A percentile compares a stretch with the other conserved stretches of the same genome.
Evolutionary conservation across 2,329 filamentous ascomycete species (phyloP).

Genomic region (Chrysoporthe deuterocubensis): DNA sequence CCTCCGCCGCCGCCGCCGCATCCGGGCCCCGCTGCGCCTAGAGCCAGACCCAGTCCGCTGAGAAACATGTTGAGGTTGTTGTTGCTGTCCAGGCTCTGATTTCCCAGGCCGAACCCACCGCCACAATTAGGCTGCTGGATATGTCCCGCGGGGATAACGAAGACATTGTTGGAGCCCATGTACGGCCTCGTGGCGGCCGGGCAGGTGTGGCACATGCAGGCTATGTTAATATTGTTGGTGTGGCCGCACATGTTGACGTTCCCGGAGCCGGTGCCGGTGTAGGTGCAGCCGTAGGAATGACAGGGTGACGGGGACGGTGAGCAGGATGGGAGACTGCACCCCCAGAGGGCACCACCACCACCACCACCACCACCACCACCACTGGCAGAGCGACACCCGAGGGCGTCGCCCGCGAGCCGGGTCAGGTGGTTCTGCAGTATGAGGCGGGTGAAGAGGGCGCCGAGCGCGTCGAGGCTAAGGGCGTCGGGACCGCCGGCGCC

Average conservation of each 20-base stretch:
- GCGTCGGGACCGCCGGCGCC: constrained; percentile 1
- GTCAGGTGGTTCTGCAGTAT: constrained; percentile 27
- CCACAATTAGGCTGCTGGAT: constrained; percentile 11
- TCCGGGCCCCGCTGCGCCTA: background rate
- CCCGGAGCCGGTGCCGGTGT: background rate
- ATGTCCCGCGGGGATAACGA: constrained; percentile 21
- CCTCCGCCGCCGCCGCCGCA: constrained; percentile 1
- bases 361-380: background rate
- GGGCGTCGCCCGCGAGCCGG: constrained; percentile 16
- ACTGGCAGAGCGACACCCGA: constrained; percentile 7
- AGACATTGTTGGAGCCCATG: constrained; percentile 25
- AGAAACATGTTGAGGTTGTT: constrained; percentile 24
- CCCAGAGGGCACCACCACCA: constrained; percentile 21
- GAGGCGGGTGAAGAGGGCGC: constrained; percentile 24
- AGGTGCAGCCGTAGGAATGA: background rate
- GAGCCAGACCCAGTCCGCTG: constrained; percentile 11
- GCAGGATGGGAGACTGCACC: constrained; percentile 6
- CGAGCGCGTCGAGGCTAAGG: constrained; percentile 16
- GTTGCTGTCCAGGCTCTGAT: background rate
- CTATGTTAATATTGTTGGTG: constrained; percentile 13
- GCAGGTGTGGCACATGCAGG: constrained; percentile 24
- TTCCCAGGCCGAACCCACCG: background rate
- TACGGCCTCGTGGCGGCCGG: constrained; percentile 23
- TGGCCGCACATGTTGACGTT: background rate
- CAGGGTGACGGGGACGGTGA: background rate